A percentile compares a stretch with the other conserved stretches of the same genome.
These are phyloP conservation scores for Scorias spongiosa DNA, from an alignment of 2,329 filamentous ascomycete genomes.

Conservation along the genomic window DNA sequence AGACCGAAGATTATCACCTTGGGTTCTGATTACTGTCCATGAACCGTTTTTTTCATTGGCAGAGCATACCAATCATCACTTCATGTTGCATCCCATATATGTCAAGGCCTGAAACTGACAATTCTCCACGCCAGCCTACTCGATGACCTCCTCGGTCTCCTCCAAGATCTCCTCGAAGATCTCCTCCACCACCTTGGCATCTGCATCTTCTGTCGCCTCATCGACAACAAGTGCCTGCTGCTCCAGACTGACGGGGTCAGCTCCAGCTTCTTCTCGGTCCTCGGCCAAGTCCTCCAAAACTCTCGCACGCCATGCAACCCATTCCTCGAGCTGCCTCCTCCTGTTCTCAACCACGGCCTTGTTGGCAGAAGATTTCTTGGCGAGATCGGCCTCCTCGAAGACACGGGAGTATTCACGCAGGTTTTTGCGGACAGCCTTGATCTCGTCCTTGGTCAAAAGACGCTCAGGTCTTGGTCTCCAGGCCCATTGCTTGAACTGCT, in stretches of 20 bases:
- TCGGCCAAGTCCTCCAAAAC: constrained; percentile 57
- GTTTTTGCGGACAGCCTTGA: constrained; percentile 96
- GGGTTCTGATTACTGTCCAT: no score
- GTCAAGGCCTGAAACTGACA: no score
- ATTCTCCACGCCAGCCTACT: constrained; percentile 5
- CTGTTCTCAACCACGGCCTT: constrained; percentile 83
- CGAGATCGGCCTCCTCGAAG: constrained; percentile 90
- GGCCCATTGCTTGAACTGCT: constrained; percentile 94
- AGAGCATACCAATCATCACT: no score
- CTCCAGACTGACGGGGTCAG: constrained; percentile 51
- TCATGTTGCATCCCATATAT: no score
- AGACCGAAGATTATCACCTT: no score
- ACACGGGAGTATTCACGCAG: constrained; percentile 87
- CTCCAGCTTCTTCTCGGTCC: constrained; percentile 52
- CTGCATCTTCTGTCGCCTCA: constrained; percentile 32
- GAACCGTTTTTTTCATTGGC: no score
- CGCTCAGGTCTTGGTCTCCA: constrained; percentile 87
- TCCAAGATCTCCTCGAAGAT: constrained; percentile 83
- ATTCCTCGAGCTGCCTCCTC: constrained; percentile 70
- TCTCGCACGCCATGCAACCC: constrained; percentile 67
- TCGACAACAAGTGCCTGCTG: constrained; percentile 40
- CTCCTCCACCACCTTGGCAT: constrained; percentile 46
- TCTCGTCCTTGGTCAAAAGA: constrained; percentile 91
- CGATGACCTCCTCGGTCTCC: constrained; percentile 69
- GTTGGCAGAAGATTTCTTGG: constrained; percentile 86